phyloP scores from a whole-genome alignment of 495 filamentous ascomycete genomes.

The Penicillium dipodomyicola region DNA sequence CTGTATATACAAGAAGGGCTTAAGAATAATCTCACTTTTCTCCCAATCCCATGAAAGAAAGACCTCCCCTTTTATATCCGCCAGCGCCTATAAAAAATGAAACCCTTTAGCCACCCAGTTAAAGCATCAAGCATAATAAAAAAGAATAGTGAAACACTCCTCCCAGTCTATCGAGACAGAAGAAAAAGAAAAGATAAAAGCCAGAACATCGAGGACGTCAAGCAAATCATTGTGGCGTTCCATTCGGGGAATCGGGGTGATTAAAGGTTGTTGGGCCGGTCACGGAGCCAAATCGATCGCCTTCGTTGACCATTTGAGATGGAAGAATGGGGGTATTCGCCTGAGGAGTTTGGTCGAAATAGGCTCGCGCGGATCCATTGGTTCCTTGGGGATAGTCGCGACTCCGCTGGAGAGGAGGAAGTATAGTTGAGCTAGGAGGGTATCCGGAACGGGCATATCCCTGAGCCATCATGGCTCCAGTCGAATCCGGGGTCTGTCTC shows the following conservation, averaged over 20 bases:
- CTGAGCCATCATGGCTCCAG: conserved; percentile 43
- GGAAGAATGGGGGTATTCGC: conserved; percentile 41
- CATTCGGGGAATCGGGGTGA: conserved; percentile 34
- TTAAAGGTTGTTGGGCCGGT: conserved; percentile 32
- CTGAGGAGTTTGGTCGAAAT: conserved; percentile 39
- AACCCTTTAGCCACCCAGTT: conserved; percentile 24
- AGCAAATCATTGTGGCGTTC: conserved; percentile 35
- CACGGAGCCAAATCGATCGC: conserved; percentile 36
- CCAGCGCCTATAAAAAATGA: conserved; percentile 26
- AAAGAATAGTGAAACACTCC: conserved; percentile 22
- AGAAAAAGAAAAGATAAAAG: conserved; percentile 12
- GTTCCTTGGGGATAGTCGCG: conserved; percentile 34
- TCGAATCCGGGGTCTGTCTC: conserved; percentile 41
- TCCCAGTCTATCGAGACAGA: conserved; percentile 33
- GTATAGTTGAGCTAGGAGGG: conserved; percentile 34
- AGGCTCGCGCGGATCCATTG: conserved; percentile 35
- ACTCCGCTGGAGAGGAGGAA: conserved; percentile 42
- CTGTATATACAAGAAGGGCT: conserved; percentile 29
- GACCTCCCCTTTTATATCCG: conserved; percentile 24
- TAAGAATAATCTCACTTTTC: conserved; percentile 23
- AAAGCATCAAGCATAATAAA: conserved; percentile 18
- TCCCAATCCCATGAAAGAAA: conserved; percentile 14
- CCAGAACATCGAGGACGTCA: conserved; percentile 20
- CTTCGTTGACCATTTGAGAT: conserved; percentile 39
- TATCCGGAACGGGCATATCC: conserved; percentile 40